A percentile compares a stretch with the other conserved stretches of the same genome.
These are phyloP conservation scores for Angophora floribunda DNA, from an alignment of 345 rosid genomes.

Conservation along the genomic window DNA sequence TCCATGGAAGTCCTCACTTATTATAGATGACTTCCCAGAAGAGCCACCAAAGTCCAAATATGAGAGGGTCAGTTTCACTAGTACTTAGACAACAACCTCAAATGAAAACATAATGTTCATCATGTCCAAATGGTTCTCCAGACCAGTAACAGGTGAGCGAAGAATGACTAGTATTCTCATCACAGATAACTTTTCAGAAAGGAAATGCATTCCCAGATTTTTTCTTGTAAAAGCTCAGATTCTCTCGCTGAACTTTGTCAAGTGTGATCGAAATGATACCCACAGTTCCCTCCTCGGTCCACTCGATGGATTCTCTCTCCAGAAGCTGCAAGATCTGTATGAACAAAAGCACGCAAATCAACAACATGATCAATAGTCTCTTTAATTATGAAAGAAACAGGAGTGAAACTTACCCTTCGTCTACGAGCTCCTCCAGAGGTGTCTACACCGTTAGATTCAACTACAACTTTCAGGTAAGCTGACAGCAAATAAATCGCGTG, in stretches of 20 bases:
- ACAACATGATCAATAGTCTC: not conserved
- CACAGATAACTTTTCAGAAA: not conserved
- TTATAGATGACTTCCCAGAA: not conserved
- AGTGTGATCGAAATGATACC: constrained; percentile 31
- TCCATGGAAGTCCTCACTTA: not conserved
- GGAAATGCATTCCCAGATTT: not conserved
- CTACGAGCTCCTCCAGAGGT: constrained; percentile 29
- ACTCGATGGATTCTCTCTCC: constrained; percentile 37
- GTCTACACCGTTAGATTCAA: constrained; percentile 27
- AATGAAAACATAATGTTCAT: not conserved
- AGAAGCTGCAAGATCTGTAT: constrained; percentile 36
- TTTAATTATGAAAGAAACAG: not conserved
- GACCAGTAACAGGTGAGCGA: not conserved
- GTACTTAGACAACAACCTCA: not conserved
- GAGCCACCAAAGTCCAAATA: not conserved
- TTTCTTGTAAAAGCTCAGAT: constrained; percentile 20
- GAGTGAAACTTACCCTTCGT: constrained; percentile 22
- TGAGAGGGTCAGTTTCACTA: not conserved
- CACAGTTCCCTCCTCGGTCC: constrained; percentile 26
- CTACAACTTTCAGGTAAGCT: constrained; percentile 33
- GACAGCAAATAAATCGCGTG: not conserved
- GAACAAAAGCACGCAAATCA: not conserved
- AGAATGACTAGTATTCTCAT: not conserved
- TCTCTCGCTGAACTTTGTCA: constrained; percentile 25
- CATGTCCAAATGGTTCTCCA: not conserved